phyloP scores from a whole-genome alignment of 148 eudicot species.

The Oxyria digyna region DNA sequence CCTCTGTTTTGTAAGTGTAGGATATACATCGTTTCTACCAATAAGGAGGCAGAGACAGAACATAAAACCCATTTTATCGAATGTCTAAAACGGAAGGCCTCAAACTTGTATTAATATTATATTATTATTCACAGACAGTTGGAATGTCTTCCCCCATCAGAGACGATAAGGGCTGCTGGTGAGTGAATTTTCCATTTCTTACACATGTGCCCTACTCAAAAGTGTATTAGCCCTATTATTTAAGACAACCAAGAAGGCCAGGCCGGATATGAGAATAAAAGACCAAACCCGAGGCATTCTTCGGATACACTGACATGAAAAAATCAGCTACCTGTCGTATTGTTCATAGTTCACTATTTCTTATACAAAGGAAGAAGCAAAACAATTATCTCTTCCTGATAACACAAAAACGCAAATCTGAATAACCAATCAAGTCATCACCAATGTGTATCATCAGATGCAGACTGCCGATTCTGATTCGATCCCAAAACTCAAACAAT shows the following conservation, averaged over 20 bases:
- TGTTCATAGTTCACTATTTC: neutral
- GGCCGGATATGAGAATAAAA: neutral
- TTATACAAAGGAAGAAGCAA: neutral
- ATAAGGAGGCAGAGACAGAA: no score
- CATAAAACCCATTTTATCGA: no score
- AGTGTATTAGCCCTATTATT: no score
- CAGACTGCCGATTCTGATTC: neutral
- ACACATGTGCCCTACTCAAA: no score
- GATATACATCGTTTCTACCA: no score
- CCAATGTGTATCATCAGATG: neutral
- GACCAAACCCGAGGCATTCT: neutral
- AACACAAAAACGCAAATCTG: neutral
- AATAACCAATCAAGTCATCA: neutral
- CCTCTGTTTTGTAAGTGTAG: no score
- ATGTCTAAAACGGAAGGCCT: no score
- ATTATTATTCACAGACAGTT: no score
- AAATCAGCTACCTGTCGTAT: neutral
- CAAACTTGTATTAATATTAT: no score
- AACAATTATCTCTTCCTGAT: neutral
- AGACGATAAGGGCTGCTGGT: no score
- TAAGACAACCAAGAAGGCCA: neutral
- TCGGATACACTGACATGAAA: neutral
- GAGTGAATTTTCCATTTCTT: no score
- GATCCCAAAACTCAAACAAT: neutral
- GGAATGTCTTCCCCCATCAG: no score